These are phyloP conservation scores for Eruca vesicaria DNA, from an alignment of 441 rosid species.

Conservation along the genomic window DNA sequence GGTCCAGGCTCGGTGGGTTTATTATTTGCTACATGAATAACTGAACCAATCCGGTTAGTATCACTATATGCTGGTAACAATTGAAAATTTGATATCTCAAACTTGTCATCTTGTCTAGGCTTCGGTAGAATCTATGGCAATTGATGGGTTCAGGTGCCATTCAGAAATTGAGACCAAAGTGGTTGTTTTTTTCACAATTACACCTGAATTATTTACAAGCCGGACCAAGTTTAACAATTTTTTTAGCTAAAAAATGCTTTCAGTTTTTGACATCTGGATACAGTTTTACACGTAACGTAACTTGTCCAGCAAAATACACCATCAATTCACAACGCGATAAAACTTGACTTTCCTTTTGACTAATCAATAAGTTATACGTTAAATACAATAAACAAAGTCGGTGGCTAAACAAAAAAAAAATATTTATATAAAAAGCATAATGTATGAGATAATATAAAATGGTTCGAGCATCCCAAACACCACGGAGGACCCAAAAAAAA, in stretches of 20 bases:
- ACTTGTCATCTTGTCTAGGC: neutral
- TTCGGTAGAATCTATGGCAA: neutral
- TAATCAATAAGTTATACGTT: neutral
- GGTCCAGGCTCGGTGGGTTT: slow-evolving; percentile 17
- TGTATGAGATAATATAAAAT: neutral
- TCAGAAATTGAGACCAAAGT: neutral
- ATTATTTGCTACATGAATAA: neutral
- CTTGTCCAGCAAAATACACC: neutral
- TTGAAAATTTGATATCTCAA: neutral
- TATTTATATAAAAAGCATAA: slow-evolving; percentile 9
- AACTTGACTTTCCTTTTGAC: slow-evolving; percentile 7
- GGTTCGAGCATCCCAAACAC: slow-evolving; percentile 8
- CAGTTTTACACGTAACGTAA: neutral
- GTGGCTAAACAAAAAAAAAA: neutral
- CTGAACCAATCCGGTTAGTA: neutral
- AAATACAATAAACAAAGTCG: slow-evolving; percentile 3
- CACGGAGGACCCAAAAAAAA: slow-evolving; percentile 5
- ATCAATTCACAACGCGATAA: slow-evolving; percentile 5
- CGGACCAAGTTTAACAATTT: no score
- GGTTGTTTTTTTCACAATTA: neutral
- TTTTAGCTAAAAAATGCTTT: no score
- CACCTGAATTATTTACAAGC: neutral
- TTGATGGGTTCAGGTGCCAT: neutral
- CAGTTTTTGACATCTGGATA: neutral
- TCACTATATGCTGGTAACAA: no score